Conservation (phyloP, 2,329 filamentous ascomycete species). For the Colletotrichum orbiculare region DNA sequence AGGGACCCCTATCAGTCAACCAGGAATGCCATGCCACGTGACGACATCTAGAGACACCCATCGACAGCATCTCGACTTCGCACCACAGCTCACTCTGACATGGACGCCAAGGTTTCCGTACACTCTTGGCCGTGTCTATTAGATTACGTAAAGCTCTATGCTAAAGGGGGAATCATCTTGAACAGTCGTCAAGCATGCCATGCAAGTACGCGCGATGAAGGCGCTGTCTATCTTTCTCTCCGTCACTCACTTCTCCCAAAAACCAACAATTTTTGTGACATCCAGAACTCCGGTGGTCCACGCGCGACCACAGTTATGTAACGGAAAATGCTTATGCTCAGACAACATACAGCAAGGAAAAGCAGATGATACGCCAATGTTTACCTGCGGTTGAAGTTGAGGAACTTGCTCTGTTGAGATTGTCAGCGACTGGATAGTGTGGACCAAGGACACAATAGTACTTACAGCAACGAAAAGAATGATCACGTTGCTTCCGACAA, state of each 20-base stretch:
- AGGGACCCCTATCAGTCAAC: too few species aligned
- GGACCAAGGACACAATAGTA: not conserved
- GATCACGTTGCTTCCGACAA: conserved; percentile 81
- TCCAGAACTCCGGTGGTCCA: conserved; percentile 7
- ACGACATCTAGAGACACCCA: too few species aligned
- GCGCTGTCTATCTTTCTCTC: conserved; percentile 19
- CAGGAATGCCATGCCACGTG: too few species aligned
- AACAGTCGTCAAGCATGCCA: conserved; percentile 2
- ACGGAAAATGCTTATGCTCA: conserved; percentile 9
- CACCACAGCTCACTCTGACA: too few species aligned
- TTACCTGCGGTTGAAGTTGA: conserved; percentile 65
- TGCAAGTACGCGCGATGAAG: conserved; percentile 15
- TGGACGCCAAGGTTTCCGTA: not conserved
- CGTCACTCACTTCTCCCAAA: not conserved
- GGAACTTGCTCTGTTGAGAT: conserved; percentile 55
- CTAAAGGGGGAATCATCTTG: not conserved
- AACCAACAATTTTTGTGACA: not conserved
- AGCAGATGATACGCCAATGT: not conserved
- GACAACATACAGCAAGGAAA: conserved; percentile 24
- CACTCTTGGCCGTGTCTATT: conserved; percentile 17
- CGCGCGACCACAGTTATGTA: not conserved
- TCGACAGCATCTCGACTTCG: too few species aligned
- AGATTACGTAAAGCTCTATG: conserved; percentile 28
- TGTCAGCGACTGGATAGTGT: not conserved
- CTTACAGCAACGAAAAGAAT: conserved; percentile 66